Percentiles rank a stretch among this genome's conserved stretches.
Conservation (phyloP, 306 rosid genomes). For the Cucumis sativus region Cucumber_9930_V3 NC_026660.2:28704501-28705000, state of each 20-base stretch:
- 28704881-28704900: neutral
- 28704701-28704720: neutral
- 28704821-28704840: neutral
- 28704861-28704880: neutral
- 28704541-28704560: conserved; percentile 17
- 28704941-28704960: neutral
- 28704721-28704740: neutral
- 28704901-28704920: conserved; percentile 7
- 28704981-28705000: neutral
- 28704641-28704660: conserved; percentile 36
- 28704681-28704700: neutral
- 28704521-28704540: conserved; percentile 16
- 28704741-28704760: neutral
- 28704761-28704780: neutral
- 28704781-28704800: neutral
- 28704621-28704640: conserved; percentile 10
- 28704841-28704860: neutral
- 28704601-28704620: conserved; percentile 11
- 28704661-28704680: conserved; percentile 53
- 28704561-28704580: conserved; percentile 13
- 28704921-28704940: neutral
- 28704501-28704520: conserved; percentile 13
- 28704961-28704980: too few species aligned
- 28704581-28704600: conserved; percentile 10
- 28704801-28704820: neutral